Evolutionary conservation across 2,329 filamentous ascomycete genomes (phyloP), one percentile per base, ranked within the genome.

Genomic region (Rasamsonia emersonii): DNA sequence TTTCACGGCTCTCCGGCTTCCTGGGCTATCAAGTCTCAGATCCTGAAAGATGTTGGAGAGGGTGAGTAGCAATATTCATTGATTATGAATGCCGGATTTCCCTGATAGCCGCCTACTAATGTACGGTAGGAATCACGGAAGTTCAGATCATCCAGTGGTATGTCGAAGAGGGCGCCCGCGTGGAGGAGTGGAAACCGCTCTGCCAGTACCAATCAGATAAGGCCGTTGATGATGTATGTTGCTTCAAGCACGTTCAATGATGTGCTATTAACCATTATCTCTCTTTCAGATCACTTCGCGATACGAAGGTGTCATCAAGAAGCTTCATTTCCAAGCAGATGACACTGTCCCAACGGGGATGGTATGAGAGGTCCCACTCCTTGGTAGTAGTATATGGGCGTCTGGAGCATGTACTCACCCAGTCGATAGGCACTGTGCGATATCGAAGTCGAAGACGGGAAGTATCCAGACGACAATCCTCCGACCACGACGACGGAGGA

Each of bases 71-170:
- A 7, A 13, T n/a, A n/a, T n/a, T n/a, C n/a, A n/a, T n/a, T n/a
- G n/a, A n/a, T n/a, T n/a, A n/a, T n/a, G n/a, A n/a, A n/a, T n/a
- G n/a, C n/a, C n/a, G n/a, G n/a, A n/a, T n/a, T n/a, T n/a, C n/a
- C n/a, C n/a, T n/a, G n/a, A n/a, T n/a, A n/a, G n/a, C n/a, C n/a
- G n/a, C n/a, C n/a, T n/a, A n/a, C n/a, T n/a, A n/a, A n/a, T n/a
- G n/a, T n/a, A n/a, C n/a, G n/a, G n/a, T 29, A 91, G 91, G 91
- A 34, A 98, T 96, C 51, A 88, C 91, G 55, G 91, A 98, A 65
- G 94, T 91, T 54, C 91, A 98, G 62, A 85, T 98, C 51, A 96
- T 96, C 51, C 91, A 98, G 67, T 98, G 91, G 91, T 98, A 96
- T 58, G 89, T 98, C 44, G 82, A 95, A 62, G 86, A 93, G 30